Base-by-base conservation (phyloP, 2,329 filamentous ascomycete genomes). In the Thelonectria olida region DNA sequence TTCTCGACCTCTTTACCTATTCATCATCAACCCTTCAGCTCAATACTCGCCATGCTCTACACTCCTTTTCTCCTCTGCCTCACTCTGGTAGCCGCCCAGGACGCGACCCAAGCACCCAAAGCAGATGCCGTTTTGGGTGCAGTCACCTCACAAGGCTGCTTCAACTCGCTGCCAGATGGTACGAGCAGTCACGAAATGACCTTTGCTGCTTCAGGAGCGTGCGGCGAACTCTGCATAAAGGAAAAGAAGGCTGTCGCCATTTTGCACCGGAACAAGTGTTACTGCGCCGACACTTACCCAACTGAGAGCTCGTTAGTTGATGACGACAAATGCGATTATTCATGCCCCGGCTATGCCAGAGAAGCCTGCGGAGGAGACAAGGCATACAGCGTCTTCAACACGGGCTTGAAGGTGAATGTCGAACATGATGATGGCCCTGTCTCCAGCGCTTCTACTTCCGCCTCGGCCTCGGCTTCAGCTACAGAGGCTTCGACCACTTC, bases 91-190 rank as follows among this genome's bases (percentile, higher is more conserved):
- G 25, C 25, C 25, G 25, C 25, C 25, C 5, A 27, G 9, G 25
- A 27, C 9, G 6, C 25, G 25, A 6, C 25, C 25, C 25, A 27
- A 27, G 25, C 5, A 27, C 25, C 9, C 25, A 27, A 27, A 9
- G 9, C 25, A 27, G 25, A 27, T 27, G 6, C 25, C 6, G 25
- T 27, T 9, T 27, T 27, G 25, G 17, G 39, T 8, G 0, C 51
- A 8, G 3, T 34, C 17, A 67, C 60, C 6, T 39, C 65, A 2
- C 64, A 67, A 8, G 67, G 67, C 22, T 69, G 67, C 41, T 69
- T 54, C 44, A 42, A 28, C 15, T 38, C 58, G 20, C 60, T 61
- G 17, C 38, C 67, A n/a, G 47, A 41, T 3, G 13, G 39, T 15
- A 36, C 36, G 2, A 39, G 7, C 2, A 4, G 12, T n/a, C 8